These are phyloP conservation scores for Debaryomyces hansenii DNA, from an alignment of 805 yeast genomes.

Conservation along the genomic window DNA sequence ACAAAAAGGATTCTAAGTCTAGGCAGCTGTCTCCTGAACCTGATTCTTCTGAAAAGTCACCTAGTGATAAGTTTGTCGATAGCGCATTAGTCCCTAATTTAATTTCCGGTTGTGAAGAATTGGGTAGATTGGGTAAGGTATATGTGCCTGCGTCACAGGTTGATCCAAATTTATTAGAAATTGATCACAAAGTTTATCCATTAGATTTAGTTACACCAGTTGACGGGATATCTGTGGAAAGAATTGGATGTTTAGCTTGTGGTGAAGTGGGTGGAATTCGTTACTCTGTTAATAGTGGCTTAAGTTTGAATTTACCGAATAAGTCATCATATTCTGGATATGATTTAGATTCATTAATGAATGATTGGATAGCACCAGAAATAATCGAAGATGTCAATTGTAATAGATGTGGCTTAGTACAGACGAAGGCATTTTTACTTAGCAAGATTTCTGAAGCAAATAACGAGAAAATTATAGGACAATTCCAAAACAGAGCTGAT, in stretches of 20 bases:
- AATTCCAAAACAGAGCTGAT: constrained; percentile 27
- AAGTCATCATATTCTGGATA: constrained; percentile 31
- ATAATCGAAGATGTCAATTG: constrained; percentile 92
- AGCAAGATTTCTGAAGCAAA: constrained; percentile 50
- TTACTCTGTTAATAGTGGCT: constrained; percentile 72
- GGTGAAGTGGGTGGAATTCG: constrained; percentile 94
- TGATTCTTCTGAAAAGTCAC: constrained; percentile 10
- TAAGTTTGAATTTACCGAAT: constrained; percentile 67
- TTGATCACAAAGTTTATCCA: constrained; percentile 46
- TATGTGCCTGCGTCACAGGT: constrained; percentile 73
- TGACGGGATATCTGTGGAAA: constrained; percentile 83
- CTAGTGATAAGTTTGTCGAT: constrained; percentile 18
- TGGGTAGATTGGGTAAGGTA: constrained; percentile 64
- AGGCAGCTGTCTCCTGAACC: constrained; percentile 24
- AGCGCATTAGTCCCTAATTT: constrained; percentile 22
- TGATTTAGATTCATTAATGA: constrained; percentile 51
- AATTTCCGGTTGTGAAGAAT: constrained; percentile 39
- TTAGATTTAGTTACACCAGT: constrained; percentile 78
- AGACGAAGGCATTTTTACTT: constrained; percentile 51
- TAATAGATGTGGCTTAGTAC: constrained; percentile 80
- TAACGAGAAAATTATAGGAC: constrained; percentile 27
- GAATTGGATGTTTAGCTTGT: constrained; percentile 88
- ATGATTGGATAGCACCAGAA: constrained; percentile 76
- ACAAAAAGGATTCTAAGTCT: constrained; percentile 27
- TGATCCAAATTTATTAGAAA: constrained; percentile 62